Base-by-base conservation (phyloP, 352 stramenopile species). In the Phytophthora colocasiae region DNA sequence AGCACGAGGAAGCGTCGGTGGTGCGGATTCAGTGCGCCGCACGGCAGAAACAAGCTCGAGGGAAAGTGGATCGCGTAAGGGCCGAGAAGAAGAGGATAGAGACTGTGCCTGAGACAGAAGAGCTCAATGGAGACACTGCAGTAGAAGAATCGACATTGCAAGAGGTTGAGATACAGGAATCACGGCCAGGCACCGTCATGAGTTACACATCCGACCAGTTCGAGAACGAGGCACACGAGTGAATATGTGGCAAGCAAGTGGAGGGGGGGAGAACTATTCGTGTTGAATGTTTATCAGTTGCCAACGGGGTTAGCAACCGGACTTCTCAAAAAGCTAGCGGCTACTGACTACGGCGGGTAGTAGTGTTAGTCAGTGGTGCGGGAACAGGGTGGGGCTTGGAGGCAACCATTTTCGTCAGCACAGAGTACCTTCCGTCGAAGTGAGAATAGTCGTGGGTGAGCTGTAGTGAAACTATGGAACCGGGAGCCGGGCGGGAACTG, bases 121-220 rank as follows among this genome's bases (percentile, higher is more conserved):
- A 64, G 14, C 27, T 46, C 36, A 19, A 7, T n/a, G 36, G 12
- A 17, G 12, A 43, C 7, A 17, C 36, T 7, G 63, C 51, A 27
- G 39, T 44, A 14, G 26, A 56, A 31, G 44, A 62, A 14, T 19
- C 29, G 14, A 15, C 34, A 29, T 19, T 11, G 15, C 10, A 51
- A 11, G 10, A n/a, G 15, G 14, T 41, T 40, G 3, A 15, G 19
- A 38, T 40, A 4, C 29, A 19, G 6, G 58, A 68, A 15, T 58
- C 47, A 10, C 55, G 81, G 8, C 81, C 81, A 0, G 77, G 83
- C 49, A 91, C 81, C 12, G 77, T 74, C 66, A 77, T 79, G 78
- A 89, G 78, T 51, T 87, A 91, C 57, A 66, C 68, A 12, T 86
- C 77, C 6, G 80, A 91, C 36, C 71, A 84, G 58, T 91, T 91